Percentiles rank a stretch among this genome's conserved stretches.
These are phyloP conservation scores for Graphium sp. DNA, from an alignment of 2,329 filamentous ascomycete genomes.

Conservation along the genomic window DNA sequence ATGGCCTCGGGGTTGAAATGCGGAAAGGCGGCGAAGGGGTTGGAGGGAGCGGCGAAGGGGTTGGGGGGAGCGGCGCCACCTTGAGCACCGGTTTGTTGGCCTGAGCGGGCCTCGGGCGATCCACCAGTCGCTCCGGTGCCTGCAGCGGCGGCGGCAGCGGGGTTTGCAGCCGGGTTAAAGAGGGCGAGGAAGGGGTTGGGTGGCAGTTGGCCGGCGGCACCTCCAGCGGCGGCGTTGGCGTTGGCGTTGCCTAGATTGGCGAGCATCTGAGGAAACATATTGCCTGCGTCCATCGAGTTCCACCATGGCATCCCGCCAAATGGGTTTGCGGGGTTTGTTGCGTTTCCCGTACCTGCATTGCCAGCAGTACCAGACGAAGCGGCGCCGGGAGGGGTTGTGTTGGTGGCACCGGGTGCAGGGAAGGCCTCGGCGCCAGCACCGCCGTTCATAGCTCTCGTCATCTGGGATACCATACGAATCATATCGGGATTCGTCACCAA, in stretches of 20 bases:
- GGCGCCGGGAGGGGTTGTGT: slow-evolving; percentile 52
- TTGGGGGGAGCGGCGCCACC: slow-evolving; percentile 2
- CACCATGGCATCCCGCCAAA: slow-evolving; percentile 1
- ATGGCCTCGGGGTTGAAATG: slow-evolving; percentile 4
- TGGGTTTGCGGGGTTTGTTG: slow-evolving; percentile 1
- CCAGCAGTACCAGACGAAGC: slow-evolving; percentile 14
- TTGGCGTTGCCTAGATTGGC: too few species aligned
- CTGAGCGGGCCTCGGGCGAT: background rate
- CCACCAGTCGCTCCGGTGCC: background rate
- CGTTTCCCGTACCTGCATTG: slow-evolving; percentile 7
- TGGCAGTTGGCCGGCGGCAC: slow-evolving; percentile 7
- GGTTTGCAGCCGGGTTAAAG: slow-evolving; percentile 5
- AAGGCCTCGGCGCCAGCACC: slow-evolving; percentile 41
- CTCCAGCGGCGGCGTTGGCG: slow-evolving; percentile 7
- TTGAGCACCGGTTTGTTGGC: background rate
- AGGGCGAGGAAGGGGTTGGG: slow-evolving; percentile 24
- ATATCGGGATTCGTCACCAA: slow-evolving; percentile 89
- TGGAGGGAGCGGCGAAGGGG: too few species aligned
- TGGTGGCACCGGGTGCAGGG: slow-evolving; percentile 80
- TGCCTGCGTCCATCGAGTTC: background rate
- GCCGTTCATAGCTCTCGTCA: slow-evolving; percentile 56
- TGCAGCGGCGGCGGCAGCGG: slow-evolving; percentile 2
- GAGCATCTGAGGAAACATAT: too few species aligned
- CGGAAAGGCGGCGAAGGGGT: slow-evolving; percentile 2
- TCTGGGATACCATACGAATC: slow-evolving; percentile 64